Percentiles rank a stretch among this genome's conserved stretches.
These are phyloP conservation scores for Apiotrichum sp. DNA, from an alignment of 1,284 basidiomycete genomes.

Conservation along the genomic window DNA sequence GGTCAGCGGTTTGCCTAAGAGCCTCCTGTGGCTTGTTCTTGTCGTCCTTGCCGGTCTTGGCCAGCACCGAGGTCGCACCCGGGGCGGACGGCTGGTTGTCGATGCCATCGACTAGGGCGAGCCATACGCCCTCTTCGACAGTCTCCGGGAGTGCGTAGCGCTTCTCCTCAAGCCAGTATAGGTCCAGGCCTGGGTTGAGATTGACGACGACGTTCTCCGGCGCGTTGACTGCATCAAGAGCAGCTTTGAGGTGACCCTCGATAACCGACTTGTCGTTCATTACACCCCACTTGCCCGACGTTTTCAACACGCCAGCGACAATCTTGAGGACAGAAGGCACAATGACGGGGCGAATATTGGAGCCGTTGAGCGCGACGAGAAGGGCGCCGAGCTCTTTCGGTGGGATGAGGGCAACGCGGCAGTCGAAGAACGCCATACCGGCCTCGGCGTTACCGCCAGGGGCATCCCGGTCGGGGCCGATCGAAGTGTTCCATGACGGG, in stretches of 20 bases:
- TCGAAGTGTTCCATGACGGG: constrained; percentile 12
- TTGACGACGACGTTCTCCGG: constrained; percentile 5
- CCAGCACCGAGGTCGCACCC: not conserved
- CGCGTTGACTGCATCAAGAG: constrained; percentile 8
- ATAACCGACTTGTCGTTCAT: constrained; percentile 10
- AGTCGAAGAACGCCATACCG: constrained; percentile 16
- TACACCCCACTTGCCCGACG: constrained; percentile 7
- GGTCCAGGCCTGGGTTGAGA: constrained; percentile 16
- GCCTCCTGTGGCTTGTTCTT: constrained; percentile 3
- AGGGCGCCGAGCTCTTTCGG: constrained; percentile 14
- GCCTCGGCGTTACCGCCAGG: not conserved
- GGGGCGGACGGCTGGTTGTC: constrained; percentile 11
- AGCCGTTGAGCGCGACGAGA: constrained; percentile 11
- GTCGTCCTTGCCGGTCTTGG: constrained; percentile 5
- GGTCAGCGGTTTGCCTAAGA: constrained; percentile 12
- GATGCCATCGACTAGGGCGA: constrained; percentile 16
- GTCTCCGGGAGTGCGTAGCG: constrained; percentile 13
- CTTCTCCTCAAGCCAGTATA: constrained; percentile 15
- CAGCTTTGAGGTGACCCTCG: constrained; percentile 10
- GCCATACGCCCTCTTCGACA: constrained; percentile 17
- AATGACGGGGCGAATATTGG: constrained; percentile 14
- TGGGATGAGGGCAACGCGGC: constrained; percentile 8
- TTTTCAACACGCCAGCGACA: constrained; percentile 11
- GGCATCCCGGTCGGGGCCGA: constrained; percentile 9
- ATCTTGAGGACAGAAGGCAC: constrained; percentile 16